These are phyloP conservation scores for Aureobasidium lini DNA, from an alignment of 2,329 filamentous ascomycete species.

Conservation along the genomic window DNA sequence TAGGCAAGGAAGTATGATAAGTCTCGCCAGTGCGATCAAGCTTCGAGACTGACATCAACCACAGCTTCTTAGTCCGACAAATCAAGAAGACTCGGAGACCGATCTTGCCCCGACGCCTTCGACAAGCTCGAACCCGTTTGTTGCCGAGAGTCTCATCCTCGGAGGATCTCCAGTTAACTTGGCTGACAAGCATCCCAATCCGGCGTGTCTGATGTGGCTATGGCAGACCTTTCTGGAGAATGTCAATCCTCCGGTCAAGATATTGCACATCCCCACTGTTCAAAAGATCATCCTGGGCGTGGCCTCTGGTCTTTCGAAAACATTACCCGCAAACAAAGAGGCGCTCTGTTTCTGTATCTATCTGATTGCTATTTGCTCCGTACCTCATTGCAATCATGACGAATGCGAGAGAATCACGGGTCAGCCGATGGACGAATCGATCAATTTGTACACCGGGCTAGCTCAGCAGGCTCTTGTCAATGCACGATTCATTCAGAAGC, in stretches of 20 bases:
- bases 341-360: slow-evolving; percentile 55
- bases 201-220: slow-evolving; percentile 18
- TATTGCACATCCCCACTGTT: slow-evolving; percentile 56
- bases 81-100: neutral
- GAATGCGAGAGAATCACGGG: slow-evolving; percentile 43
- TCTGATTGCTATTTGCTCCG: slow-evolving; percentile 47
- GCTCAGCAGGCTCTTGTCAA: slow-evolving; percentile 53
- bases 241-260: slow-evolving; percentile 62
- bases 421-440: slow-evolving; percentile 34
- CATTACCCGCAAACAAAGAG: slow-evolving; percentile 53
- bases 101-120: slow-evolving; percentile 12
- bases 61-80: slow-evolving; percentile 8
- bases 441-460: neutral
- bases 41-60: slow-evolving; percentile 5
- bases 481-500: slow-evolving; percentile 58
- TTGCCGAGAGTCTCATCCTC: slow-evolving; percentile 5
- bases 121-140: slow-evolving; percentile 19
- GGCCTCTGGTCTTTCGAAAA: slow-evolving; percentile 34
- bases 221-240: slow-evolving; percentile 60
- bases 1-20: slow-evolving; percentile 23
- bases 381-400: slow-evolving; percentile 28
- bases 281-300: slow-evolving; percentile 44
- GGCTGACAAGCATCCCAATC: neutral
- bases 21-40: slow-evolving; percentile 14
- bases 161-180: neutral